Percentiles rank a stretch among this genome's conserved stretches.
phyloP scores from a whole-genome alignment of 225 moss, liverwort and hornwort species.

The Thuidium tamariscinum region DNA sequence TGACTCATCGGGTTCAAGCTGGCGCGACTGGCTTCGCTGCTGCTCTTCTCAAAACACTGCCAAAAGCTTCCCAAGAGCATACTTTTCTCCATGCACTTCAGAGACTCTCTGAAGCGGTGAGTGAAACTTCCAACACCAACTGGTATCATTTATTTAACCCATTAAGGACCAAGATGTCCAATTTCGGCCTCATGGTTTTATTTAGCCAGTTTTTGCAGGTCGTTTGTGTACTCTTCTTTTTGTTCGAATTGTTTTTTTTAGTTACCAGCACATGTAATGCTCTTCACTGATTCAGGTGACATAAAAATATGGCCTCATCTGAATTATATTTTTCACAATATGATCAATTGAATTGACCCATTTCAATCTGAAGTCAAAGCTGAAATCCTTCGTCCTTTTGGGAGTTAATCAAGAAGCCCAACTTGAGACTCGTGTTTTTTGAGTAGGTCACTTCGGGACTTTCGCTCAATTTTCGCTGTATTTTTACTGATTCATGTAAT shows the following conservation, averaged over 20 bases:
- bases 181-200: not conserved
- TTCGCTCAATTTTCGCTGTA: not conserved
- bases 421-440: not conserved
- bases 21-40: slow-evolving; percentile 42
- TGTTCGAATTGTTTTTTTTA: not conserved
- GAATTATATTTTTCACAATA: not conserved
- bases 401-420: not conserved
- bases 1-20: slow-evolving; percentile 85
- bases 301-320: not conserved
- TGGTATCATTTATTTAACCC: not conserved
- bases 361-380: not conserved
- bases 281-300: not conserved
- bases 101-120: slow-evolving; percentile 68
- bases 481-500: not conserved
- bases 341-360: not conserved
- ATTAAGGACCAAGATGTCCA: not conserved
- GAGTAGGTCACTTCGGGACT: not conserved
- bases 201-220: not conserved
- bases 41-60: slow-evolving; percentile 45
- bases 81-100: slow-evolving; percentile 37
- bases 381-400: not conserved
- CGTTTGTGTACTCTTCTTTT: not conserved
- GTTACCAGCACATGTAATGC: not conserved
- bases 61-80: slow-evolving; percentile 35
- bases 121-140: not conserved